Conservation (phyloP, 2,329 filamentous ascomycete genomes). For the Catunica adiposa region DNA sequence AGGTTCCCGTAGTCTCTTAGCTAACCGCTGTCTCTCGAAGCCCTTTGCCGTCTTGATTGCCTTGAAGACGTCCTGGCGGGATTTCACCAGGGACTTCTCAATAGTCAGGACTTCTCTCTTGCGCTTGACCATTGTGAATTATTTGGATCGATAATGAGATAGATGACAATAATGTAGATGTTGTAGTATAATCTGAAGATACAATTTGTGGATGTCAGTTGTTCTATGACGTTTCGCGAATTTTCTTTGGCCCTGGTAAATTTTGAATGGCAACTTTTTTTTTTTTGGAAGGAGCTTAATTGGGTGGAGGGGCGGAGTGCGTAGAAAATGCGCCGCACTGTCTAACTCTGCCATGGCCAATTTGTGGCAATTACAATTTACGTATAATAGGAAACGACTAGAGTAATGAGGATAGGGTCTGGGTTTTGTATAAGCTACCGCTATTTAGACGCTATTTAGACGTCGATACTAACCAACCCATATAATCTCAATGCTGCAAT, state of each 20-base stretch:
- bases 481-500: too few relatives aligned
- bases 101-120: slow-evolving; percentile 35
- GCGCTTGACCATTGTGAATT: slow-evolving; percentile 37
- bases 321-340: slow-evolving; percentile 7
- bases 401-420: too few relatives aligned
- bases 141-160: background rate
- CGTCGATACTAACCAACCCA: too few relatives aligned
- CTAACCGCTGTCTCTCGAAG: slow-evolving; percentile 62
- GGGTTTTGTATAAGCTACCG: too few relatives aligned
- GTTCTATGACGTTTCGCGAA: too few relatives aligned
- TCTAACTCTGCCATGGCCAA: too few relatives aligned
- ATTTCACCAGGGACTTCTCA: slow-evolving; percentile 34
- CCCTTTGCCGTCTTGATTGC: slow-evolving; percentile 58
- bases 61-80: slow-evolving; percentile 43
- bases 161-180: background rate
- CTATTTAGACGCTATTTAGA: too few relatives aligned
- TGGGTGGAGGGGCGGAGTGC: background rate
- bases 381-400: too few relatives aligned
- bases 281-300: background rate
- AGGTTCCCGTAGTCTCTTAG: slow-evolving; percentile 38
- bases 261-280: background rate
- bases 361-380: too few relatives aligned
- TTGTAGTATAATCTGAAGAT: too few relatives aligned
- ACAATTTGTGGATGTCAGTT: too few relatives aligned
- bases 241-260: too few relatives aligned